These are phyloP conservation scores for Candida jianshihensis DNA, from an alignment of 805 yeast species.

Conservation along the genomic window DNA sequence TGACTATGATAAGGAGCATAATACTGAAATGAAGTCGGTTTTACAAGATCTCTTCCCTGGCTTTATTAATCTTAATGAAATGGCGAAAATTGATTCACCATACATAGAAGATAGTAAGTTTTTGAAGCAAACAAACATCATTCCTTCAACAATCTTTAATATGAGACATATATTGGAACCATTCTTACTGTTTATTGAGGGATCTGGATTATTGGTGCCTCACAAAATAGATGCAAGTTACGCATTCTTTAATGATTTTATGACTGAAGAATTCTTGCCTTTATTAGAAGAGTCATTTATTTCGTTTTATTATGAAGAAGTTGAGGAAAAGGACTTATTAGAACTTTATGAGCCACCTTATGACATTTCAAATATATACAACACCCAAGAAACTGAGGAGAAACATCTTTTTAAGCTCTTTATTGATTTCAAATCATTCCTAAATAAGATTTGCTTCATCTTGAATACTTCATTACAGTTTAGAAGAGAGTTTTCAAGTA, in stretches of 20 bases:
- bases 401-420: constrained; percentile 12
- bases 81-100: constrained; percentile 30
- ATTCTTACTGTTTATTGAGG: constrained; percentile 59
- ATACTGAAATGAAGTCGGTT: constrained; percentile 34
- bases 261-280: constrained; percentile 59
- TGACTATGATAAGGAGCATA: constrained; percentile 28
- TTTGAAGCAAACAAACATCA: constrained; percentile 55
- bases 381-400: background rate
- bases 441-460: constrained; percentile 15
- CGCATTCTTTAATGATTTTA: constrained; percentile 53
- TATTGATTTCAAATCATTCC: constrained; percentile 15
- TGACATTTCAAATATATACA: constrained; percentile 32
- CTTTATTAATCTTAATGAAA: constrained; percentile 32
- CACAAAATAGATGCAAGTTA: constrained; percentile 25
- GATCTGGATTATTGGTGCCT: constrained; percentile 40
- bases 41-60: constrained; percentile 71
- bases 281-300: constrained; percentile 52
- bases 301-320: constrained; percentile 41
- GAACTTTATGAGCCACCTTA: constrained; percentile 20
- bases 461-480: constrained; percentile 23
- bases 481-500: constrained; percentile 18
- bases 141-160: constrained; percentile 67
- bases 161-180: constrained; percentile 75
- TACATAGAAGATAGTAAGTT: constrained; percentile 57
- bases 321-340: constrained; percentile 33